Percentiles rank a stretch among this genome's conserved stretches.
Evolutionary conservation across 1,284 basidiomycete species (phyloP).

Genomic region (Phenoliferia sp.): DNA sequence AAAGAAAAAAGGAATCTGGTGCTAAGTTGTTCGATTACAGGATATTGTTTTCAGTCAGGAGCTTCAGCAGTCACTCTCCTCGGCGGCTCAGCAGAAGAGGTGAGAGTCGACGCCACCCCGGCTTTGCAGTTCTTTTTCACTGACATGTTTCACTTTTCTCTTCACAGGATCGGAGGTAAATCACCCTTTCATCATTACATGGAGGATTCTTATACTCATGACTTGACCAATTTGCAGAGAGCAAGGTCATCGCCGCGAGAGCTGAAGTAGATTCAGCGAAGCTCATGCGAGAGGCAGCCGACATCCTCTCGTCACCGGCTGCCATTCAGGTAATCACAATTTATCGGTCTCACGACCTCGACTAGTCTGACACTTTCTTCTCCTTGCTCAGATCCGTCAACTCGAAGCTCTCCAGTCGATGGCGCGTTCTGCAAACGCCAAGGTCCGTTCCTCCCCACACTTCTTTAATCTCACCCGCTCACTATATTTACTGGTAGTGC

Average conservation of each 20-base stretch:
- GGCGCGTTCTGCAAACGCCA: conserved; percentile 69
- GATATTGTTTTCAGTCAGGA: conserved; percentile 90
- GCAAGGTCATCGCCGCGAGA: conserved; percentile 90
- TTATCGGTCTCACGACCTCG: conserved; percentile 5
- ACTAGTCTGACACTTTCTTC: conserved; percentile 49
- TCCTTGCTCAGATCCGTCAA: conserved; percentile 89
- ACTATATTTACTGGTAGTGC: not conserved
- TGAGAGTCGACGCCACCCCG: too few species aligned
- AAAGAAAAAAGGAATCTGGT: too few species aligned
- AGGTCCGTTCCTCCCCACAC: conserved; percentile 51
- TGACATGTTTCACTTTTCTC: too few species aligned
- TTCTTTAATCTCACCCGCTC: not conserved
- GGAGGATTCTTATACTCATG: too few species aligned
- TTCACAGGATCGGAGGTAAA: too few species aligned
- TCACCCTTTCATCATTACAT: too few species aligned
- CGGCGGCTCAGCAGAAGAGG: conserved; percentile 86
- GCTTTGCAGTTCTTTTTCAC: too few species aligned
- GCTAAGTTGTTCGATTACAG: conserved; percentile 42
- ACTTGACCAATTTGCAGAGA: conserved; percentile 93
- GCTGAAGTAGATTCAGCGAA: conserved; percentile 72
- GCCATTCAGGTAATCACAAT: too few species aligned
- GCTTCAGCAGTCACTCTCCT: conserved; percentile 84
- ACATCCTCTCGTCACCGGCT: conserved; percentile 19
- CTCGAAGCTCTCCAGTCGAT: conserved; percentile 59
- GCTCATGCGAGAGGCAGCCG: conserved; percentile 9